Conservation (phyloP, 768 basidiomycete species). For the Hygrocybe coccinea region DNA sequence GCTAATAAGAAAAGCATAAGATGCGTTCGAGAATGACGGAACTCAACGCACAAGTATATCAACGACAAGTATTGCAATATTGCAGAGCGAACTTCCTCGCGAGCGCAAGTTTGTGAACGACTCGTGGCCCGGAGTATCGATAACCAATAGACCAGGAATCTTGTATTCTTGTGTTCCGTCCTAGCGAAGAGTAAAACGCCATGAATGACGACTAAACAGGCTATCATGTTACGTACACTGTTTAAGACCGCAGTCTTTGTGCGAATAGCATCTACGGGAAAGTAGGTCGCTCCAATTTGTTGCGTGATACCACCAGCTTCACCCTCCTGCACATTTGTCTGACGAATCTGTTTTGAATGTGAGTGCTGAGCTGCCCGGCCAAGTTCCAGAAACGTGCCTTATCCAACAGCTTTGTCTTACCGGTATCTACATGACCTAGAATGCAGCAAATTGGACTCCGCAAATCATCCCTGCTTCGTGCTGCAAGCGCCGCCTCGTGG, state of each 20-base stretch:
- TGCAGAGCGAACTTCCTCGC: slow-evolving; percentile 94
- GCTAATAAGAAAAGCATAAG: slow-evolving; percentile 41
- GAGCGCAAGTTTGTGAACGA: slow-evolving; percentile 96
- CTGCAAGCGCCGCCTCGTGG: slow-evolving; percentile 80
- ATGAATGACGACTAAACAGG: background rate
- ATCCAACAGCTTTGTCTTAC: slow-evolving; percentile 96
- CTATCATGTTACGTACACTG: slow-evolving; percentile 47
- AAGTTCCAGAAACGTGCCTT: slow-evolving; percentile 52
- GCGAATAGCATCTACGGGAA: slow-evolving; percentile 92
- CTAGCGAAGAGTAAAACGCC: slow-evolving; percentile 32
- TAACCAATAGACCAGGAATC: slow-evolving; percentile 90
- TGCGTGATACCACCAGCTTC: slow-evolving; percentile 99
- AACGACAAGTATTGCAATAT: slow-evolving; percentile 97
- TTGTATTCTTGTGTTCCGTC: slow-evolving; percentile 87
- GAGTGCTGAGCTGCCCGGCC: slow-evolving; percentile 5
- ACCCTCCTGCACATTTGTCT: slow-evolving; percentile 99
- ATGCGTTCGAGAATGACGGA: background rate
- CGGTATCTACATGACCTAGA: slow-evolving; percentile 97
- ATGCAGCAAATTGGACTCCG: slow-evolving; percentile 99
- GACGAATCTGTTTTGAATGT: slow-evolving; percentile 71
- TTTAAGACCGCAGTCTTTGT: slow-evolving; percentile 93
- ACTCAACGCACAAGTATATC: slow-evolving; percentile 78
- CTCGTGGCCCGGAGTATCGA: slow-evolving; percentile 99
- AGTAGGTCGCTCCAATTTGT: slow-evolving; percentile 99
- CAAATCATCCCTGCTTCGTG: slow-evolving; percentile 81